Conservation (phyloP, 1,139 yeast genomes). For the Suhomyces ambrosiae region DNA sequence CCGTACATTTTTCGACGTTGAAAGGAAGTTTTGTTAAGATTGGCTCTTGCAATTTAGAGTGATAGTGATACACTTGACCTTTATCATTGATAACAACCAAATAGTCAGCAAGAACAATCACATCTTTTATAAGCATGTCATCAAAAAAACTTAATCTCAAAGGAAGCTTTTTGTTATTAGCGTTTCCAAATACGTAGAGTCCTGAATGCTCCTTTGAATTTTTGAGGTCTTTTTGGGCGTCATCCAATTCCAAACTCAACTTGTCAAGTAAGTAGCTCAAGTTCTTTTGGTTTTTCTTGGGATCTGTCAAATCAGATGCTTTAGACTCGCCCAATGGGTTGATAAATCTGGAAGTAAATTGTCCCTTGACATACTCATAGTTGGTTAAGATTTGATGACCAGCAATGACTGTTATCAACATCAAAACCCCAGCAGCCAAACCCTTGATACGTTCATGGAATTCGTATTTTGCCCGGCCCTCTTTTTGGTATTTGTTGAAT, state of each 20-base stretch:
- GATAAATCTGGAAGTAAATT: constrained; percentile 27
- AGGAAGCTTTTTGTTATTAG: constrained; percentile 51
- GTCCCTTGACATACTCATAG: constrained; percentile 38
- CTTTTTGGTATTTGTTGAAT: constrained; percentile 24
- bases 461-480: constrained; percentile 29
- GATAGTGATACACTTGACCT: constrained; percentile 81
- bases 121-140: constrained; percentile 56
- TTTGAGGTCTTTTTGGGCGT: constrained; percentile 25
- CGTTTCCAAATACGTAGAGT: constrained; percentile 40
- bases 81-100: constrained; percentile 65
- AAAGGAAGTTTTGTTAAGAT: constrained; percentile 36
- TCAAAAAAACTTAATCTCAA: constrained; percentile 66
- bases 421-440: constrained; percentile 31
- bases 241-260: constrained; percentile 40
- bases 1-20: constrained; percentile 50
- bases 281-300: constrained; percentile 31
- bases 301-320: constrained; percentile 30
- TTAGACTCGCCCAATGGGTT: constrained; percentile 36
- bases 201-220: constrained; percentile 34
- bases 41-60: constrained; percentile 34
- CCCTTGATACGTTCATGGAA: constrained; percentile 41
- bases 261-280: constrained; percentile 27
- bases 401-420: constrained; percentile 36
- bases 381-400: constrained; percentile 47
- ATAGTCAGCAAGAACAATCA: constrained; percentile 50